phyloP scores from a whole-genome alignment of 345 rosid genomes.

The Acer yangbiense region DNA sequence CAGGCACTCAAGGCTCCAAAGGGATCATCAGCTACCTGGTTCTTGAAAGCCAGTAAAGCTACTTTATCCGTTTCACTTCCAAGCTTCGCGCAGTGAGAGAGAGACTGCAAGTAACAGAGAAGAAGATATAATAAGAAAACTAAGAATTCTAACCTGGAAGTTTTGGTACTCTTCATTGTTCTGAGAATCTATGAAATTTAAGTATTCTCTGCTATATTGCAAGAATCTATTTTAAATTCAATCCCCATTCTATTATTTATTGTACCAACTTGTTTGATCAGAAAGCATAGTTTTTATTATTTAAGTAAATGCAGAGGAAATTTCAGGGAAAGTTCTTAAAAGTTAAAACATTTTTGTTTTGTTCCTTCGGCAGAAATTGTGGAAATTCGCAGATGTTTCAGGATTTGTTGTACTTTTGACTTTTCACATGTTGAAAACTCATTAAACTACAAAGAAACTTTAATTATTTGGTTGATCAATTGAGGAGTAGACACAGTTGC shows the following conservation, averaged over 20 bases:
- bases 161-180: not conserved
- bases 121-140: not conserved
- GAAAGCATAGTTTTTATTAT: not conserved
- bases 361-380: too few species aligned
- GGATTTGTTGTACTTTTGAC: not conserved
- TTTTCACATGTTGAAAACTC: not conserved
- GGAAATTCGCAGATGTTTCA: not conserved
- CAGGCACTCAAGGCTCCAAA: slow-evolving; percentile 23
- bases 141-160: not conserved
- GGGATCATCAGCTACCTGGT: not conserved
- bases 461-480: too few species aligned
- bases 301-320: not conserved
- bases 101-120: slow-evolving; percentile 11
- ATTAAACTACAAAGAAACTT: not conserved
- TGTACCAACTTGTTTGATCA: not conserved
- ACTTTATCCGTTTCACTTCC: slow-evolving; percentile 29
- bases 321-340: not conserved
- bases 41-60: slow-evolving; percentile 28
- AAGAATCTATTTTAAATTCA: not conserved
- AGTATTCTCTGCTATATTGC: not conserved
- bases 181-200: not conserved
- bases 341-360: not conserved
- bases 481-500: not conserved
- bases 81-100: not conserved
- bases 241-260: too few species aligned